Percentiles rank a stretch among this genome's conserved stretches.
These are phyloP conservation scores for Arbutus unedo DNA, from an alignment of 148 eudicot species.

Conservation along the genomic window DNA sequence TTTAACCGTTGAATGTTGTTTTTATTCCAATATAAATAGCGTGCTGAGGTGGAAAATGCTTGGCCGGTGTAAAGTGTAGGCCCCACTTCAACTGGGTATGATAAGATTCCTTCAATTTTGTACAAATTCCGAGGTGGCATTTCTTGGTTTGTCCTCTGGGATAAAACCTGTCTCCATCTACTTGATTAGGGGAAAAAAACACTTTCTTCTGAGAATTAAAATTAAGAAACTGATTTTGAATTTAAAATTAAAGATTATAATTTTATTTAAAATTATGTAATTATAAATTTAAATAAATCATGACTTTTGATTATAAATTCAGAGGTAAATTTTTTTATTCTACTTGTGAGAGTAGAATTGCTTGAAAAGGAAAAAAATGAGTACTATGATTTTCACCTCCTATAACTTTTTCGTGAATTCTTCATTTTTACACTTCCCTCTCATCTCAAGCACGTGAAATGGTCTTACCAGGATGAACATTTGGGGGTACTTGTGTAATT, in stretches of 20 bases:
- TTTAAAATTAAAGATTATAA: no score
- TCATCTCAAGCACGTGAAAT: neutral
- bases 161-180: neutral
- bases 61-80: neutral
- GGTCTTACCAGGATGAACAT: neutral
- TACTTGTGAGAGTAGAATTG: no score
- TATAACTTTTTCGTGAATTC: neutral
- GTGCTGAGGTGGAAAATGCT: slow-evolving; percentile 4
- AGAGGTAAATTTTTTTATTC: no score
- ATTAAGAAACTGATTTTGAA: no score
- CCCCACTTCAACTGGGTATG: neutral
- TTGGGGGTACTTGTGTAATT: no score
- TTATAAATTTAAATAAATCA: no score
- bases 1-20: no score
- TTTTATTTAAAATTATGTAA: no score
- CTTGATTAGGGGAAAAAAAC: neutral
- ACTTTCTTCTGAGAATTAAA: no score
- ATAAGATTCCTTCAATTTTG: neutral
- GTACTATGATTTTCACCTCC: neutral
- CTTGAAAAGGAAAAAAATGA: neutral
- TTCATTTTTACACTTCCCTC: neutral
- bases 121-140: neutral
- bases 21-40: neutral
- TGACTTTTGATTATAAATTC: no score
- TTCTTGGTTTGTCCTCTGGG: neutral